Percentiles rank a stretch among this genome's conserved stretches.
These are phyloP conservation scores for Chalara sp. DNA, from an alignment of 2,329 filamentous ascomycete species.

Conservation along the genomic window DNA sequence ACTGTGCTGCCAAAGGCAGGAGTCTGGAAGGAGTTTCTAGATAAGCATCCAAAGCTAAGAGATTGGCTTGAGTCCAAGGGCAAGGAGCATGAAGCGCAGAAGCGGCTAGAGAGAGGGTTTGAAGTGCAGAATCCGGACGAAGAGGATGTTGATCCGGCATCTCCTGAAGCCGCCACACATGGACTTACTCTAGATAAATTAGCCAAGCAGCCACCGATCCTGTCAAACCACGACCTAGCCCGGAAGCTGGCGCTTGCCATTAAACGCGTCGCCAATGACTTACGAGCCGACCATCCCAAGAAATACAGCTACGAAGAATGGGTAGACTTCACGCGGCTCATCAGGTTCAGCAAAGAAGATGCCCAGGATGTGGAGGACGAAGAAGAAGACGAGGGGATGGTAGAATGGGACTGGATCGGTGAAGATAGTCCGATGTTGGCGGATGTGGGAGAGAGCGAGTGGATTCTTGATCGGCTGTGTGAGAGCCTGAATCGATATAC, in stretches of 20 bases:
- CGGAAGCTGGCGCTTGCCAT: constrained; percentile 50
- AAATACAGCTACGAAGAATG: constrained; percentile 62
- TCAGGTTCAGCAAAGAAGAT: constrained; percentile 43
- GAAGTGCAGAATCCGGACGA: constrained; percentile 26
- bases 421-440: constrained; percentile 62
- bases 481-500: constrained; percentile 48
- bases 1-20: constrained; percentile 58
- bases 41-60: constrained; percentile 37
- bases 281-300: constrained; percentile 38
- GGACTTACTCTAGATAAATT: constrained; percentile 31
- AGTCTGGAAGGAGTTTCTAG: constrained; percentile 44
- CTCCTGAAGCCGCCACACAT: not conserved
- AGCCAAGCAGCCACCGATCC: constrained; percentile 27
- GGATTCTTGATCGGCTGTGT: constrained; percentile 58
- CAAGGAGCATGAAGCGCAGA: constrained; percentile 32
- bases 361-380: constrained; percentile 30
- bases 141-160: constrained; percentile 3
- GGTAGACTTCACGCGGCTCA: constrained; percentile 58
- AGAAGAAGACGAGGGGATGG: constrained; percentile 49
- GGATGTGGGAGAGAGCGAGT: constrained; percentile 56
- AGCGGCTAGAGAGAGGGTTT: constrained; percentile 32
- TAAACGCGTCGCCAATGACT: constrained; percentile 45
- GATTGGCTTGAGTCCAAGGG: constrained; percentile 31
- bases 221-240: constrained; percentile 42
- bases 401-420: constrained; percentile 70